Base-by-base conservation (phyloP, 768 basidiomycete genomes). In the Tylopilus plumbeoviolaceoides region DNA sequence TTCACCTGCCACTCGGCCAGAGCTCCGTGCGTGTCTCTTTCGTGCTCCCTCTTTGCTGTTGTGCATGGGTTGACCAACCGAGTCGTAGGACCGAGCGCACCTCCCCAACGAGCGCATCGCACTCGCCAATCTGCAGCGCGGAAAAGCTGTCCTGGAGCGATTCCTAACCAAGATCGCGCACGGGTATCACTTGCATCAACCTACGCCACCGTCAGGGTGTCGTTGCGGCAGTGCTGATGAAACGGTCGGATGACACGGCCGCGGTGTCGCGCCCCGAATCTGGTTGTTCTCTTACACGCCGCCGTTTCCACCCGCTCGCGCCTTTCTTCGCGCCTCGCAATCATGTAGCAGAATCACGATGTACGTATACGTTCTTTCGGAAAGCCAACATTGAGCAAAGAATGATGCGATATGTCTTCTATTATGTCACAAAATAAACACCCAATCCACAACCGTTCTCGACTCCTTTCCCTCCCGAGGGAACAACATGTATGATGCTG, bases 1-100 rank as follows among this genome's bases (percentile, higher is more conserved):
- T 98, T 11, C 97, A 99, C 70, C 77, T 99, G 2, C 97, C 97
- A 0, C 83, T 99, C 72, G 97, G 95, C 0, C 92, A 95, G 65
- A 90, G 89, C 67, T 83, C 86, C 38, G 91, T 91, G 57, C 64
- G 84, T 73, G 17, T 38, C 9, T 8, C 2, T 11, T 12, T 20
- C 31, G 31, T 33, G 31, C 5, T 3, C 15, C n/a, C 15, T 17
- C 11, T 8, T 18, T n/a, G 36, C 23, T 3, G n/a, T n/a, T n/a
- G n/a, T n/a, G n/a, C n/a, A n/a, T n/a, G 14, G 17, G 20, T 53
- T 43, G 33, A 36, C 42, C 23, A 33, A 15, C 4, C n/a, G 38
- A n/a, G 3, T 7, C 36, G 45, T 59, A 88, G 91, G 93, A 89
- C 65, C 90, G 87, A 76, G 94, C 92, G 0, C 97, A 98, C 76